Evolutionary conservation across 2,329 filamentous ascomycete genomes (phyloP), one percentile per base, ranked within the genome.

Genomic region (Pseudodiploospora longispora): DNA sequence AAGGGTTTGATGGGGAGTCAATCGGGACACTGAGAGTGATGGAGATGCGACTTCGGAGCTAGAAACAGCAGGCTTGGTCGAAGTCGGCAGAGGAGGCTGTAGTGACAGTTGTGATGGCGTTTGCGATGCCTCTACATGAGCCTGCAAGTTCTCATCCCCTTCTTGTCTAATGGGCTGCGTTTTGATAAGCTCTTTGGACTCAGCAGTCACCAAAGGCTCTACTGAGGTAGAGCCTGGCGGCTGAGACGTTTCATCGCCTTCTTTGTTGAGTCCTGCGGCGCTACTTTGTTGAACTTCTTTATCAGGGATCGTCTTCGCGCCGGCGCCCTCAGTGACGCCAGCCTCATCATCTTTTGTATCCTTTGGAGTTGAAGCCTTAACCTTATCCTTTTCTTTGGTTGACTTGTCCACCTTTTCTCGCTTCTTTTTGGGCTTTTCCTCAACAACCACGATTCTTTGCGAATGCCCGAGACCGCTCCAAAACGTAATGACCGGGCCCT

Each of bases 401-500:
- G 55, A 55, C 53, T 68, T 66, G 4, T 65, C 62, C 1, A 53
- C 59, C 41, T 61, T 64, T 40, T 68, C 67, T 46, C 70, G 65
- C 59, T 80, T 82, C 61, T 71, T 69, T 59, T 81, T 82, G 51
- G 71, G 70, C 55, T 76, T 78, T 57, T 82, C 78, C 55, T 82
- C 77, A 48, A 82, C 74, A 49, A 82, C 73, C 2, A 72, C 74
- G 33, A 83, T 73, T 53, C 77, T 82, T 57, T 79, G 82, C 57
- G 90, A 69, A 59, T 83, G 85, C 31, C 86, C 86, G 50, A 87
- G 78, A n/a, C 91, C 93, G 62, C 90, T 97, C 84, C 90, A 96
- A 63, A 86, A 91, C 2, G 87, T 87, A 36, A 96, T 82, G 8
- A 96, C 87, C 0, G 93, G 88, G 0, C 93, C 93, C 43, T 91